Evolutionary conservation across 2,329 filamentous ascomycete genomes (phyloP).

Genomic region (Fusarium chlamydosporum): DNA sequence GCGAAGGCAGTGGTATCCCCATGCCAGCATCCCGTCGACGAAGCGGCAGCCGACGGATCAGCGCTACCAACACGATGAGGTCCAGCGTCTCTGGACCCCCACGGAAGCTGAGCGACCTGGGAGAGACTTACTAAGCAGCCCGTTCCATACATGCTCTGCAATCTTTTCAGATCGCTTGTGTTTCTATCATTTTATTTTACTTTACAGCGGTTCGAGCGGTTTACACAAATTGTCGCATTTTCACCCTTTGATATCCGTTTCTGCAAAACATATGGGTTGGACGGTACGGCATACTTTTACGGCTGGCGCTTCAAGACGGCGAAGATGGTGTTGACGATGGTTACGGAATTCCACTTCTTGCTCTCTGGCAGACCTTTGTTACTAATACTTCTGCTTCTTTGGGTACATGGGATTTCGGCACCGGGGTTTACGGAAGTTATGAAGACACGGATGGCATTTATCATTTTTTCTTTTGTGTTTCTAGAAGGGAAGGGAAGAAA

Average conservation of each 20-base stretch:
- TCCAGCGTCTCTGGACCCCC: slow-evolving; percentile 53
- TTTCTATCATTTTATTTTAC: slow-evolving; percentile 43
- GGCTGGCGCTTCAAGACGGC: slow-evolving; percentile 49
- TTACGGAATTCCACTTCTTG: slow-evolving; percentile 50
- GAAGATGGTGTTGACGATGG: slow-evolving; percentile 52
- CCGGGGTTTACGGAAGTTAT: slow-evolving; percentile 51
- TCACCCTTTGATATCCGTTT: slow-evolving; percentile 45
- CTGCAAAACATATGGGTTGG: slow-evolving; percentile 42
- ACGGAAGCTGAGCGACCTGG: slow-evolving; percentile 64
- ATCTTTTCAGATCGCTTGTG: slow-evolving; percentile 33
- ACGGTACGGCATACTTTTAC: slow-evolving; percentile 47
- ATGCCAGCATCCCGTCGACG: slow-evolving; percentile 61
- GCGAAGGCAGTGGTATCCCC: slow-evolving; percentile 64
- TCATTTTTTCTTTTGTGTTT: slow-evolving; percentile 39
- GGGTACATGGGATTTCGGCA: slow-evolving; percentile 48
- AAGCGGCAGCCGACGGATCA: slow-evolving; percentile 62
- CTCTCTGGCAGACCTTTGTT: slow-evolving; percentile 46
- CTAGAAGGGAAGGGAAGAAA: slow-evolving; percentile 21
- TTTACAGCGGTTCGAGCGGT: slow-evolving; percentile 45
- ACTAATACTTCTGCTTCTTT: slow-evolving; percentile 48
- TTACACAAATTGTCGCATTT: slow-evolving; percentile 43
- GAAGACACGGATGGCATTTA: slow-evolving; percentile 53
- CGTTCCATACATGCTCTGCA: slow-evolving; percentile 16
- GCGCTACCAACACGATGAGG: slow-evolving; percentile 55
- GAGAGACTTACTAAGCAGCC: slow-evolving; percentile 66